These are phyloP conservation scores for Cercospora sp. DNA, from an alignment of 2,329 filamentous ascomycete genomes.

Conservation along the genomic window DNA sequence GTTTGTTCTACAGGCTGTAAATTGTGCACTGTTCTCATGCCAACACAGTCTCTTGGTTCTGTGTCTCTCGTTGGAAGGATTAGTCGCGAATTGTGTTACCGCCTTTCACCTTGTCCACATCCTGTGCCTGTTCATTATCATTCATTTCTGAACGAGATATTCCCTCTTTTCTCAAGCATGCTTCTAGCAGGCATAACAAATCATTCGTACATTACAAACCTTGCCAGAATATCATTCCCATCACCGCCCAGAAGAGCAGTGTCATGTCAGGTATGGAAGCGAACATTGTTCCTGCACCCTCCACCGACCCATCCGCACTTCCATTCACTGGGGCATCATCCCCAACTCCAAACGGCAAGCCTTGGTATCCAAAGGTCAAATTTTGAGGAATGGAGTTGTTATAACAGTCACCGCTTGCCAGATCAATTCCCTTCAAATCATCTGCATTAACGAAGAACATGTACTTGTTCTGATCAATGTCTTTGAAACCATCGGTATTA, in stretches of 20 bases:
- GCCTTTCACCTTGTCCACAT: neutral
- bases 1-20: neutral
- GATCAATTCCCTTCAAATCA: constrained; percentile 66
- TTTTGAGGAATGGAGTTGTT: constrained; percentile 68
- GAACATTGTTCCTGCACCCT: constrained; percentile 3
- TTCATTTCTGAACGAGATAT: neutral
- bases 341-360: constrained; percentile 36
- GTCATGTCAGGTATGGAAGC: constrained; percentile 23
- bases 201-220: neutral
- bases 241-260: constrained; percentile 25
- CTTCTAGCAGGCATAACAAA: too few species aligned
- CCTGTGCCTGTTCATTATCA: neutral
- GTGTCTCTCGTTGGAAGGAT: neutral
- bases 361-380: constrained; percentile 68
- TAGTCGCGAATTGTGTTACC: neutral
- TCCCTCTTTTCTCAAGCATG: neutral
- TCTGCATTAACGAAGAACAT: constrained; percentile 79
- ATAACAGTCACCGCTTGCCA: constrained; percentile 67
- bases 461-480: constrained; percentile 65
- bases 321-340: constrained; percentile 30
- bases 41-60: neutral
- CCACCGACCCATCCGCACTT: constrained; percentile 26
- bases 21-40: neutral
- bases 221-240: neutral
- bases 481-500: constrained; percentile 70